These are phyloP conservation scores for Neospora caninum DNA, from an alignment of 169 alveolate genomes.

Conservation along the genomic window DNA sequence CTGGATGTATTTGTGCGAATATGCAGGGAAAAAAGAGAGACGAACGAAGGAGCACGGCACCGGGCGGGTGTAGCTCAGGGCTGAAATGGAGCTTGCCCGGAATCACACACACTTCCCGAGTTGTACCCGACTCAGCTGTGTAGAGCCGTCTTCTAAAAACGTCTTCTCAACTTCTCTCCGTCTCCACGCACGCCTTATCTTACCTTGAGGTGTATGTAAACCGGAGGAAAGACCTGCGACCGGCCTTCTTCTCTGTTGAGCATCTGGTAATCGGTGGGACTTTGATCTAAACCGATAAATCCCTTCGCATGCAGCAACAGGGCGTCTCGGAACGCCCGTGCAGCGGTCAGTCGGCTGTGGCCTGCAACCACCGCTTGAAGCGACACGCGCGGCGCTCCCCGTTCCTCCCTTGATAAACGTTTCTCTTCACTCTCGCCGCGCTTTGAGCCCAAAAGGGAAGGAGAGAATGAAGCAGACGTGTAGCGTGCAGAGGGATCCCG, in stretches of 20 bases:
- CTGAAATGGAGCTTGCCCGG: background rate
- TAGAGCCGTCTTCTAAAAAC: too few relatives aligned
- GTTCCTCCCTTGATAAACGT: background rate
- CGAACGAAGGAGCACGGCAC: too few relatives aligned
- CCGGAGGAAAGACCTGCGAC: background rate
- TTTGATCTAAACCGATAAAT: slow-evolving; percentile 38
- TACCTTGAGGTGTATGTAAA: background rate
- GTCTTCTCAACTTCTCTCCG: background rate
- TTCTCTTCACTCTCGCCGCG: background rate
- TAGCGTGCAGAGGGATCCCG: background rate
- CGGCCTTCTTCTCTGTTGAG: background rate
- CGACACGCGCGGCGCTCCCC: background rate
- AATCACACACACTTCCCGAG: background rate
- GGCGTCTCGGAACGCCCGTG: slow-evolving; percentile 55
- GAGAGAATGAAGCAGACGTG: background rate
- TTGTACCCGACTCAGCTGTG: too few relatives aligned
- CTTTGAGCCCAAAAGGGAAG: background rate
- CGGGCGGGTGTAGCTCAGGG: background rate
- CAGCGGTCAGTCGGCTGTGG: slow-evolving; percentile 67
- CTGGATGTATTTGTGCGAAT: too few relatives aligned
- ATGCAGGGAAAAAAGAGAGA: too few relatives aligned
- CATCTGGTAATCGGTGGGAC: background rate
- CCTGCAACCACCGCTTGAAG: slow-evolving; percentile 38
- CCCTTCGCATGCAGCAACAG: slow-evolving; percentile 57
- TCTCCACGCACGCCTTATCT: background rate